Base-by-base conservation (phyloP, 306 rosid species). In the Begonia loranthoides region DNA sequence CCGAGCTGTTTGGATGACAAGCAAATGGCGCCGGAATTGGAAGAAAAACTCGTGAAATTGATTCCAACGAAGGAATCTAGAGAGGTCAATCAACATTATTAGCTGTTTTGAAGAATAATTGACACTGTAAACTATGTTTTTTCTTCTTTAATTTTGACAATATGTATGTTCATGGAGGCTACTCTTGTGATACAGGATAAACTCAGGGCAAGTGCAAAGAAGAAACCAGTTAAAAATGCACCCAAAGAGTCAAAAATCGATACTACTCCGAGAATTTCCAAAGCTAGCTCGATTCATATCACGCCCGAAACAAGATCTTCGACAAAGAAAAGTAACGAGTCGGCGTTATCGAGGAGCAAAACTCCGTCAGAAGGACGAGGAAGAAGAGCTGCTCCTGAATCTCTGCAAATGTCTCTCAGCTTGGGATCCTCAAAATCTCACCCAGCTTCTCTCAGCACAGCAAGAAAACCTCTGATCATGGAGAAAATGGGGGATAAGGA, bases 401-500 rank as follows among this genome's bases (percentile, higher is more conserved):
- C 82, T 46, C 59, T 82, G 69, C 83, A 78, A 64, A 61, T 78
- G 83, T 85, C 97, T 39, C 65, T 76, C 39, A 64, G 70, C 71
- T 63, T 82, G 76, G 79, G 69, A 55, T 72, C 88, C 50, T 59
- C 70, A 55, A 74, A 70, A 58, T 68, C 68, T 16, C 67, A 59
- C 58, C 73, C 81, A 52, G 61, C 74, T 57, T 68, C 92, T 50
- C 72, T 34, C 17, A 55, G 62, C 15, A 55, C 76, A 12, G 36
- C 72, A 74, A 70, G 92, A 66, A 85, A 73, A 61, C 78, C 94
- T 55, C 64, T 66, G 49, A 73, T 90, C 33, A 85, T 90, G 94
- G 94, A 90, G 80, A 75, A 61, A 51, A 90, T 90, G 99, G 94
- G 92, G 52, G 95, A 90, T 62, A 86, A 86, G 73, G 99, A 85